Conservation (phyloP, 495 filamentous ascomycete genomes). For the Tuber indicum region DNA sequence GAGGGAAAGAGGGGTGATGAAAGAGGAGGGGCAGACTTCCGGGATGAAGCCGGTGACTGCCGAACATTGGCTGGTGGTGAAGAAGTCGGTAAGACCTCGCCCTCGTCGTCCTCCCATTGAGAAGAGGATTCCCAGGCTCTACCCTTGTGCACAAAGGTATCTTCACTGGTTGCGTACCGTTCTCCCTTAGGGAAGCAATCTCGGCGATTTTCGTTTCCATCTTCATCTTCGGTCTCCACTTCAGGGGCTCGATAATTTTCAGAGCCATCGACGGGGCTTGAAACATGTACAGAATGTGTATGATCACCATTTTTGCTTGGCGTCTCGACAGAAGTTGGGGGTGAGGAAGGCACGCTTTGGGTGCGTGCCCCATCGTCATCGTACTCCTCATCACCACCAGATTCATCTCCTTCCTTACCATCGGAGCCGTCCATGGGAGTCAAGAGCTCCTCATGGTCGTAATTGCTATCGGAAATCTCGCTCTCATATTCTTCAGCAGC, state of each 20-base stretch:
- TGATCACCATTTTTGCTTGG: slow-evolving; percentile 46
- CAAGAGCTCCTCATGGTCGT: slow-evolving; percentile 12
- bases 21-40: slow-evolving; percentile 40
- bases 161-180: slow-evolving; percentile 18
- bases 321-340: slow-evolving; percentile 43
- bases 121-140: slow-evolving; percentile 30
- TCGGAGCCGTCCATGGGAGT: slow-evolving; percentile 31
- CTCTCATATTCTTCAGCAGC: slow-evolving; percentile 15
- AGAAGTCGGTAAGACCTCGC: slow-evolving; percentile 11
- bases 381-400: slow-evolving; percentile 19
- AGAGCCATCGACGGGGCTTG: slow-evolving; percentile 11
- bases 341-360: slow-evolving; percentile 39
- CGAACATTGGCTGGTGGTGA: slow-evolving; percentile 18
- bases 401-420: slow-evolving; percentile 20
- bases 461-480: slow-evolving; percentile 29
- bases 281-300: slow-evolving; percentile 43
- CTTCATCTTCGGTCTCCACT: slow-evolving; percentile 34
- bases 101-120: slow-evolving; percentile 34
- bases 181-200: slow-evolving; percentile 19
- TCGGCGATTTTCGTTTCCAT: slow-evolving; percentile 16
- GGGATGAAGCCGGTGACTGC: slow-evolving; percentile 26
- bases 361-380: slow-evolving; percentile 18
- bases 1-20: slow-evolving; percentile 44
- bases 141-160: slow-evolving; percentile 15
- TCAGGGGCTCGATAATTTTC: slow-evolving; percentile 23